Evolutionary conservation across 495 filamentous ascomycete genomes (phyloP), one percentile per base, ranked within the genome.

Genomic region (Cercophora newfieldiana): DNA sequence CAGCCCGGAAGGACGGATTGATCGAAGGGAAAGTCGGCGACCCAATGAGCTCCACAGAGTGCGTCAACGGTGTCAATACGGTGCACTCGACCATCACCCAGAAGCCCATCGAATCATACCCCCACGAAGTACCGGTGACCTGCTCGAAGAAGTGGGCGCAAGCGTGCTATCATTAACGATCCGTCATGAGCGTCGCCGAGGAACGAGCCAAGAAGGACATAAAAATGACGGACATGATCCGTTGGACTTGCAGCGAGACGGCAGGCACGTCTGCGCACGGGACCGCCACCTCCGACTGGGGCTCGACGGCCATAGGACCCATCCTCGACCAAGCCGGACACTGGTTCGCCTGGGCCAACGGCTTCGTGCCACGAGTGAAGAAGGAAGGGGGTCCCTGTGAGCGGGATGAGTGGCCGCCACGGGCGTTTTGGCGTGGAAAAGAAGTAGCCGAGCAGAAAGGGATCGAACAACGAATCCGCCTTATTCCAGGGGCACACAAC

Each of bases 281-380:
- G 0, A 19, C 0, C 10, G 56, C 56, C 0, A 59, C 56, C 3
- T 4, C 0, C 0, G 3, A 1, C 6, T 59, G 56, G 56, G 56
- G 56, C 7, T 8, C 50, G 2, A 10, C 50, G 10, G 50, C 21
- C 6, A 14, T 53, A 1, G 6, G 21, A 16, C 18, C 21, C 19
- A 14, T 14, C 6, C 3, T 14, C 2, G 7, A 19, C 2, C n/a
- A 8, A 22, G 50, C 50, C n/a, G 28, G 37, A 14, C 56, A 59
- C 28, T 59, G 56, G 56, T 59, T 31, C 1, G 18, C 56, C 7
- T 59, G 56, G 56, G 56, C 30, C 18, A 59, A 59, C 2, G 56
- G 56, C 0, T 59, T 59, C 10, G 3, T 59, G 25, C 56, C 56
- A 1, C 10, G 21, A 1, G 7, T 33, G 1, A 16, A 18, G 25